A percentile compares a stretch with the other conserved stretches of the same genome.
Evolutionary conservation across 2,329 filamentous ascomycete species (phyloP).

Genomic region (Amesomyces nigricolor): DNA sequence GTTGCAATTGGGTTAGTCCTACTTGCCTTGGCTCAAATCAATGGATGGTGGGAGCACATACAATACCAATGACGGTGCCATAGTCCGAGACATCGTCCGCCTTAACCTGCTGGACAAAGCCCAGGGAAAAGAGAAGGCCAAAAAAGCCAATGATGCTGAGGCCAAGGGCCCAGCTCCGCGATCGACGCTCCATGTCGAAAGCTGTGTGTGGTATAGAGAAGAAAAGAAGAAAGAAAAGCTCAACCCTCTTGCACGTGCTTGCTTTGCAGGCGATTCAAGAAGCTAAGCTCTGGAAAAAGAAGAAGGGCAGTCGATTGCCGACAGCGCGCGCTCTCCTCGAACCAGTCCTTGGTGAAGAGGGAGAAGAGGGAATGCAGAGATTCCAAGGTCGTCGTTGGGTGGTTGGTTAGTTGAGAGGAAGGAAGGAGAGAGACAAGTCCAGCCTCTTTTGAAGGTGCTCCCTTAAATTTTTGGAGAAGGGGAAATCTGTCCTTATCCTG

Average conservation of each 20-base stretch:
- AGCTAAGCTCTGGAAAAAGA: slow-evolving; percentile 6
- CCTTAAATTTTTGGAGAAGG: slow-evolving; percentile 22
- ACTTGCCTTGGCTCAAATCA: neutral
- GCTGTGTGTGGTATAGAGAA: slow-evolving; percentile 17
- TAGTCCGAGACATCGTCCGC: slow-evolving; percentile 71
- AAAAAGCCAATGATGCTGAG: slow-evolving; percentile 91
- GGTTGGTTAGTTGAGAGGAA: slow-evolving; percentile 11
- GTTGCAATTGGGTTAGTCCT: slow-evolving; percentile 24
- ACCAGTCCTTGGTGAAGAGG: slow-evolving; percentile 16
- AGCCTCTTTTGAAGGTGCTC: slow-evolving; percentile 15
- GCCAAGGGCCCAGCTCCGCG: slow-evolving; percentile 49
- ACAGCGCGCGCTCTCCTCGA: slow-evolving; percentile 16
- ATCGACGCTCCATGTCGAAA: slow-evolving; percentile 27
- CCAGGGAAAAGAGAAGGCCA: slow-evolving; percentile 79
- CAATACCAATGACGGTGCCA: slow-evolving; percentile 91
- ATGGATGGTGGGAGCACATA: slow-evolving; percentile 35
- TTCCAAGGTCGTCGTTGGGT: slow-evolving; percentile 7
- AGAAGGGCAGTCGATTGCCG: slow-evolving; percentile 15
- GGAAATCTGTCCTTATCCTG: slow-evolving; percentile 28
- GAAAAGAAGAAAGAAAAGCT: slow-evolving; percentile 11
- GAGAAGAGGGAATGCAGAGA: slow-evolving; percentile 9
- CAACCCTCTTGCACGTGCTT: slow-evolving; percentile 14
- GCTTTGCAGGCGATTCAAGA: slow-evolving; percentile 18
- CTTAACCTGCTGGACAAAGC: slow-evolving; percentile 72
- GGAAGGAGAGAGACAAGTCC: slow-evolving; percentile 8